Conservation (phyloP, 257 asterid genomes). For the Solanum sitiens region DNA sequence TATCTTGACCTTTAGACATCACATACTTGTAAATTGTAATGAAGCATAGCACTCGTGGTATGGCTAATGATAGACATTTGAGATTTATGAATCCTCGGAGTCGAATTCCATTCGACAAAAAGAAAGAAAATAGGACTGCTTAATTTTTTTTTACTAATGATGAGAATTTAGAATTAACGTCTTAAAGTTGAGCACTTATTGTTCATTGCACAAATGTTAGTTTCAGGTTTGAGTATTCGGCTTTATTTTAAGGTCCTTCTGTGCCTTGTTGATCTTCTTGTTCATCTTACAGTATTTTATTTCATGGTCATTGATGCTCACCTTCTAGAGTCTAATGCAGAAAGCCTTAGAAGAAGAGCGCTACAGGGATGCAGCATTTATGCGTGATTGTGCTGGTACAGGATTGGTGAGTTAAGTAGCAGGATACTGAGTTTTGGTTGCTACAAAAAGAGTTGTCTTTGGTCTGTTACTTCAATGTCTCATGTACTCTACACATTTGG, state of each 20-base stretch:
- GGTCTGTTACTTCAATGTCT: neutral
- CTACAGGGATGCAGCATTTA: conserved; percentile 69
- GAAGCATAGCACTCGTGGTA: neutral
- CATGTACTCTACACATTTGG: neutral
- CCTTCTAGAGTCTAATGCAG: conserved; percentile 35
- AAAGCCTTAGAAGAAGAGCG: conserved; percentile 71
- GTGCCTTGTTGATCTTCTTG: neutral
- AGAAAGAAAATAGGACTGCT: neutral
- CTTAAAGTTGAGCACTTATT: neutral
- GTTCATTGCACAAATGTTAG: neutral
- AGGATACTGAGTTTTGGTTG: neutral
- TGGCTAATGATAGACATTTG: neutral
- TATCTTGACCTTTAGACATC: neutral
- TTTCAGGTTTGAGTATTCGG: neutral
- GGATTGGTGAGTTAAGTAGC: conserved; percentile 66
- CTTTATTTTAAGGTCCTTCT: neutral
- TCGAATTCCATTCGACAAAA: neutral
- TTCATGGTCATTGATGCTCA: neutral
- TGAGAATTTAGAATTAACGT: neutral
- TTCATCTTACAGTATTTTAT: neutral
- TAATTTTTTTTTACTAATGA: neutral
- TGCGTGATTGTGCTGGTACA: conserved; percentile 83
- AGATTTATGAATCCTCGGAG: neutral
- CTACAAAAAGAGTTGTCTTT: neutral
- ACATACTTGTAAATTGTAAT: neutral